Evolutionary conservation across 306 rosid genomes (phyloP), one percentile per base, ranked within the genome.

Genomic region (Cotoneaster glaucophyllus): DNA sequence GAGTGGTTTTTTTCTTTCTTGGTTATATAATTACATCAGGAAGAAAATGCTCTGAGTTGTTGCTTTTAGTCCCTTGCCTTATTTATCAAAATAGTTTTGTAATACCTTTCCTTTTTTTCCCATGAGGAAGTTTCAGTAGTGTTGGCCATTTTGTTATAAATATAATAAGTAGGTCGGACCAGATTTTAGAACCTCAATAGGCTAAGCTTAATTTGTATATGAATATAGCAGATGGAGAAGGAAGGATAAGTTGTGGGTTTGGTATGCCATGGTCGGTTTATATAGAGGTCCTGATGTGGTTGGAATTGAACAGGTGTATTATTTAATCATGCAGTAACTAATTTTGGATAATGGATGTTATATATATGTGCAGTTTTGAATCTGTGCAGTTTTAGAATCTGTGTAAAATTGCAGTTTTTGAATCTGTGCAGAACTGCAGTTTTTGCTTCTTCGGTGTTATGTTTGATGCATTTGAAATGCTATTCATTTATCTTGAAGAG

Each of bases 51-150:
- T 28, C 56, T 53, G 58, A 56, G 37, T 76, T 31, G 11, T 28
- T 53, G 29, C 44, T 64, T 48, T 67, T 69, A 65, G 29, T 8
- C 45, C 67, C 64, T 68, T 70, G 22, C 24, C 44, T 74, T 81
- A n/a, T 10, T 34, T 6, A 26, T 34, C n/a, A 18, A 74, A 69
- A 59, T 75, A 69, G 18, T 67, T 80, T 79, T 84, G 64, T 80
- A 41, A 87, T 80, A 50, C 26, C 37, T 70, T 81, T 74, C 41
- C 77, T 74, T 52, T 63, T 80, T n/a, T n/a, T n/a, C n/a, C n/a
- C n/a, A n/a, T n/a, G n/a, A 28, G 2, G 31, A 28, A 0, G 31
- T 28, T 28, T 28, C 31, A 28, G 4, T 28, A 28, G 3, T 28
- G 31, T n/a, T n/a, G n/a, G n/a, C n/a, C n/a, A n/a, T n/a, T n/a